phyloP scores from a whole-genome alignment of 768 basidiomycete genomes.

The Phallus indusiatus region DNA sequence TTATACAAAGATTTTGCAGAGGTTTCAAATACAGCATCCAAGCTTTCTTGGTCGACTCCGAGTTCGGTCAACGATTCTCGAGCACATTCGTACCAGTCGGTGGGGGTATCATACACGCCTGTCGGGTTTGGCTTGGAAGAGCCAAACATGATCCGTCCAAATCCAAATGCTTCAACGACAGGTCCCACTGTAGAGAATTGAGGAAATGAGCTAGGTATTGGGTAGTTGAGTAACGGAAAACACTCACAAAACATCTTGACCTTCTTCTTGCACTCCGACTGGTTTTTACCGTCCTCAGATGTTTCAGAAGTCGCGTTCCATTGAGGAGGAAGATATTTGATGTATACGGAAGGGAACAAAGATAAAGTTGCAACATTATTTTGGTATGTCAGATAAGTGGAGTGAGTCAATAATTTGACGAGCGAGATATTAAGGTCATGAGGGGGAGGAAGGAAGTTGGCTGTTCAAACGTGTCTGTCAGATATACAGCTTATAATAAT shows the following conservation, averaged over 20 bases:
- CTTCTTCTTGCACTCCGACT: conserved; percentile 36
- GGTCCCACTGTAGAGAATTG: conserved; percentile 49
- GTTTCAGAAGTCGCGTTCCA: conserved; percentile 50
- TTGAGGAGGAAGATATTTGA: conserved; percentile 69
- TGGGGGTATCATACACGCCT: conserved; percentile 38
- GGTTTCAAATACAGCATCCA: conserved; percentile 64
- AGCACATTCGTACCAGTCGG: conserved; percentile 76
- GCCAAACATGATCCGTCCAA: conserved; percentile 73
- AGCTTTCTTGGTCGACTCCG: conserved; percentile 64
- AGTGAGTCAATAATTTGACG: conserved; percentile 72
- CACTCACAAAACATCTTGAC: conserved; percentile 21
- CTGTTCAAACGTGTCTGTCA: conserved; percentile 28
- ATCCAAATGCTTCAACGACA: conserved; percentile 79
- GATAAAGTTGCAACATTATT: conserved; percentile 63
- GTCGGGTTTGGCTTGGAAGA: conserved; percentile 55
- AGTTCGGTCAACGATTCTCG: conserved; percentile 72
- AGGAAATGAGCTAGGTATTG: neutral
- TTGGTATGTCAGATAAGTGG: conserved; percentile 64
- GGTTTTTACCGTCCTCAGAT: conserved; percentile 31
- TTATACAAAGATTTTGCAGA: conserved; percentile 39
- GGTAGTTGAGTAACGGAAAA: neutral
- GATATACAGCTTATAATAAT: neutral
- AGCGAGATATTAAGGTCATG: conserved; percentile 62
- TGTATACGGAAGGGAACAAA: conserved; percentile 56
- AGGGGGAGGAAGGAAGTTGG: conserved; percentile 73